Conservation (phyloP, 331 rosid genomes). For the Telfairia occidentalis region DNA sequence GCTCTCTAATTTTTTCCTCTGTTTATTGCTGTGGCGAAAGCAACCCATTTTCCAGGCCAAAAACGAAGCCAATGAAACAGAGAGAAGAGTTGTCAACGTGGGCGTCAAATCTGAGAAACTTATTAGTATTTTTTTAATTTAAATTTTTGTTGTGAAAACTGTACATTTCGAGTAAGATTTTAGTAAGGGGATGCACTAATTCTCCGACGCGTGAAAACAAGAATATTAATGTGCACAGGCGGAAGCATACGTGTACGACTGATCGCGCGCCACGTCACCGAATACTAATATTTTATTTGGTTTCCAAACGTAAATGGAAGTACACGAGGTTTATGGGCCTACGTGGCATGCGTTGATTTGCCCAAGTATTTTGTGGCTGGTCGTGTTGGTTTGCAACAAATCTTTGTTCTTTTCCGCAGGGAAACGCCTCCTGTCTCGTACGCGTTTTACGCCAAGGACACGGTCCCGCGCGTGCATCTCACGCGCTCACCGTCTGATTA, state of each 20-base stretch:
- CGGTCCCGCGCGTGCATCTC: not conserved
- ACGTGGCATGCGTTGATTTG: not conserved
- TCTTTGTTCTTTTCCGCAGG: not conserved
- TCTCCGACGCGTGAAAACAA: not conserved
- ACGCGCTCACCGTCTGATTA: not conserved
- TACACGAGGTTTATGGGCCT: not conserved
- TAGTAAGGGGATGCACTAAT: not conserved
- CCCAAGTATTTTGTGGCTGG: not conserved
- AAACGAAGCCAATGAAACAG: not conserved
- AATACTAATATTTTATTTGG: not conserved
- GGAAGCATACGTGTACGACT: not conserved
- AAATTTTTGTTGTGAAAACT: too few species aligned
- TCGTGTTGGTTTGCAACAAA: not conserved
- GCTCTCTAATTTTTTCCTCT: not conserved
- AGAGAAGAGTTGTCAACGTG: not conserved
- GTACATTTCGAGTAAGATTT: not conserved
- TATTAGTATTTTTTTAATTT: not conserved
- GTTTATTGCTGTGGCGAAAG: not conserved
- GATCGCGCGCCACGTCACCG: not conserved
- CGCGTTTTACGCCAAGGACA: not conserved
- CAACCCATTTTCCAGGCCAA: slow-evolving; percentile 2
- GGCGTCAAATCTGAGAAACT: not conserved
- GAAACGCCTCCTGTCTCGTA: not conserved
- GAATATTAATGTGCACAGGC: not conserved
- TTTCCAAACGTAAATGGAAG: not conserved